Evolutionary conservation across 2,329 filamentous ascomycete species (phyloP).

Genomic region (Cercospora nicotianae): DNA sequence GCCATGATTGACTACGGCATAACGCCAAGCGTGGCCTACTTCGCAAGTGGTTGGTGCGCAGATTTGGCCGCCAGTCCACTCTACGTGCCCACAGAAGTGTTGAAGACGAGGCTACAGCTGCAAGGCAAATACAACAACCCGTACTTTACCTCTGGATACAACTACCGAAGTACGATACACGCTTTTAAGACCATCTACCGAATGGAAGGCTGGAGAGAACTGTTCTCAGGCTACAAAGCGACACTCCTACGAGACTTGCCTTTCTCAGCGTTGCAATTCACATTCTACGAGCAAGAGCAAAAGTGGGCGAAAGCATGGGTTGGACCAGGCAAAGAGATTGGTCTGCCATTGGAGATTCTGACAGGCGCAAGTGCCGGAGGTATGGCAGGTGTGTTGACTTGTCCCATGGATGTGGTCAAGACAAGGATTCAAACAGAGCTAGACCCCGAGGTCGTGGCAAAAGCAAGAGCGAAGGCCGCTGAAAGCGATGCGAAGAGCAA

Average conservation of each 20-base stretch:
- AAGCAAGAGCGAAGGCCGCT: slow-evolving; percentile 28
- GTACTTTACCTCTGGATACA: slow-evolving; percentile 90
- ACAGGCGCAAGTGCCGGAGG: slow-evolving; percentile 89
- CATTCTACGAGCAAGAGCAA: slow-evolving; percentile 95
- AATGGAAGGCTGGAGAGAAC: slow-evolving; percentile 76
- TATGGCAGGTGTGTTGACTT: slow-evolving; percentile 90
- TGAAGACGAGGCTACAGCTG: slow-evolving; percentile 94
- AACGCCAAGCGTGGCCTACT: slow-evolving; percentile 79
- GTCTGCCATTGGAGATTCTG: slow-evolving; percentile 77
- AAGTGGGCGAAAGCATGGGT: slow-evolving; percentile 76
- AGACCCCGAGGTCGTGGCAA: slow-evolving; percentile 50
- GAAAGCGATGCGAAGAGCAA: neutral
- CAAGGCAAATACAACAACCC: slow-evolving; percentile 96
- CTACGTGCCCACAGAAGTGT: slow-evolving; percentile 94
- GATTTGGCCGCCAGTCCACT: slow-evolving; percentile 89
- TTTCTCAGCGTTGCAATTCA: slow-evolving; percentile 94
- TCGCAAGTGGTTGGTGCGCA: slow-evolving; percentile 85
- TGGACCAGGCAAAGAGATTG: slow-evolving; percentile 74
- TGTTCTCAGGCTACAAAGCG: slow-evolving; percentile 97
- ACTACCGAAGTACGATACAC: slow-evolving; percentile 83
- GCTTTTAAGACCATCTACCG: slow-evolving; percentile 82
- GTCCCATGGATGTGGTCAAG: slow-evolving; percentile 95
- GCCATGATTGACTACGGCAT: slow-evolving; percentile 81
- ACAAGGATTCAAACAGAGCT: slow-evolving; percentile 94
- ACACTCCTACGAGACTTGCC: slow-evolving; percentile 92